A percentile compares a stretch with the other conserved stretches of the same genome.
Conservation (phyloP, 306 rosid species). For the Quercus wislizeni region DNA sequence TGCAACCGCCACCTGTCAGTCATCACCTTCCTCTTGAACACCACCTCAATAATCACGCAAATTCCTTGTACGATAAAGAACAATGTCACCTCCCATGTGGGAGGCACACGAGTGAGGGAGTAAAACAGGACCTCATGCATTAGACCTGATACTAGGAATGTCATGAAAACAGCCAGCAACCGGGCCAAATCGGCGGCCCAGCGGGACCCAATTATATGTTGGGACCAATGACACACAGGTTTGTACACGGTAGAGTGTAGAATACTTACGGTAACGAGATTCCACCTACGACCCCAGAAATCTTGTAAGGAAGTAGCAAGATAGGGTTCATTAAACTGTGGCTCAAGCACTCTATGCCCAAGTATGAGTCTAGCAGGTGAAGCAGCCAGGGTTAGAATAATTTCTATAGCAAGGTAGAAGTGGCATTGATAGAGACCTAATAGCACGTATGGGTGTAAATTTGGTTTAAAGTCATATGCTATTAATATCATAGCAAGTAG, state of each 20-base stretch:
- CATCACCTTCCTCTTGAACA: conserved; percentile 32
- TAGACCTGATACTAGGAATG: conserved; percentile 53
- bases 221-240: conserved; percentile 1
- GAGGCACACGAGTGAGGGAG: conserved; percentile 50
- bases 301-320: conserved; percentile 68
- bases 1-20: conserved; percentile 40
- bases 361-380: conserved; percentile 34
- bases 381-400: conserved; percentile 32
- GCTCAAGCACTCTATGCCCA: conserved; percentile 40
- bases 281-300: conserved; percentile 90
- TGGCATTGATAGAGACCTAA: conserved; percentile 40
- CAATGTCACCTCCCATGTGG: conserved; percentile 79
- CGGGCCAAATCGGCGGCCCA: neutral
- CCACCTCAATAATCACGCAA: conserved; percentile 50
- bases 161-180: conserved; percentile 12
- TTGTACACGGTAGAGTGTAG: conserved; percentile 48
- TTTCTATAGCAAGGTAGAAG: conserved; percentile 55
- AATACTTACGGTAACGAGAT: conserved; percentile 55
- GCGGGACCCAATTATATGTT: neutral
- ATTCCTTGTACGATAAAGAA: conserved; percentile 64
- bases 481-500: neutral
- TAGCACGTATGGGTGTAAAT: conserved; percentile 29
- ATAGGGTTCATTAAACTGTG: conserved; percentile 64
- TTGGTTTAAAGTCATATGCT: conserved; percentile 27
- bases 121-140: conserved; percentile 68